These are phyloP conservation scores for Annulohypoxylon truncatum DNA, from an alignment of 2,329 filamentous ascomycete genomes.

Conservation along the genomic window DNA sequence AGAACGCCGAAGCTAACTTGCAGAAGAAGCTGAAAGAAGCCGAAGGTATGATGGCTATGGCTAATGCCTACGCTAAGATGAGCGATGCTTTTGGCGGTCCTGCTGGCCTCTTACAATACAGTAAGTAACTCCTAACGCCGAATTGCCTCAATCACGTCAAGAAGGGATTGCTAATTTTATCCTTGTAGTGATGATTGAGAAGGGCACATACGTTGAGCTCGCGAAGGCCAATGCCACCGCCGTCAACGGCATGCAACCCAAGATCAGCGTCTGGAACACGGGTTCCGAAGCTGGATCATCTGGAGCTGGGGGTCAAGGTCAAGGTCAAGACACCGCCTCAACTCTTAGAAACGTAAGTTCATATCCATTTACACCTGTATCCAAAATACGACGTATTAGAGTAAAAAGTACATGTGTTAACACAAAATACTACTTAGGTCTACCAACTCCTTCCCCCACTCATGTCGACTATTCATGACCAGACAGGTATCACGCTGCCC, in stretches of 20 bases:
- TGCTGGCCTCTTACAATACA: constrained; percentile 80
- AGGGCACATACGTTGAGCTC: constrained; percentile 80
- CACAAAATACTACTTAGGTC: constrained; percentile 51
- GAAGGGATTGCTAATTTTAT: constrained; percentile 39
- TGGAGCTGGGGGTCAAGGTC: constrained; percentile 55
- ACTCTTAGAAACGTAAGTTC: constrained; percentile 73
- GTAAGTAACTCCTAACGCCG: constrained; percentile 11
- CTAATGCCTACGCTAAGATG: constrained; percentile 81
- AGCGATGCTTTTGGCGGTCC: constrained; percentile 80
- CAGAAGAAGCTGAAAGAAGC: constrained; percentile 77
- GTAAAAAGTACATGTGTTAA: constrained; percentile 9
- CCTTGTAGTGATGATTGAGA: constrained; percentile 79
- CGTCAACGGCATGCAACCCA: constrained; percentile 81
- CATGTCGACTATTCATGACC: constrained; percentile 86
- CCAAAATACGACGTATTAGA: background rate
- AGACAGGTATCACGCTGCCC: constrained; percentile 85
- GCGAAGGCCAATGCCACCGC: constrained; percentile 82
- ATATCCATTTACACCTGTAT: background rate
- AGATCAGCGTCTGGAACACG: constrained; percentile 93
- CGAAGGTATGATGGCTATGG: constrained; percentile 80
- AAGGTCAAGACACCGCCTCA: constrained; percentile 65
- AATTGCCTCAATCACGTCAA: background rate
- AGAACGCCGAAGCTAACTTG: constrained; percentile 66
- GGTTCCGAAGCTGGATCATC: constrained; percentile 61
- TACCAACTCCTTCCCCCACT: constrained; percentile 88